Conservation (phyloP, 306 rosid genomes). For the Lathyrus oleraceus region DNA sequence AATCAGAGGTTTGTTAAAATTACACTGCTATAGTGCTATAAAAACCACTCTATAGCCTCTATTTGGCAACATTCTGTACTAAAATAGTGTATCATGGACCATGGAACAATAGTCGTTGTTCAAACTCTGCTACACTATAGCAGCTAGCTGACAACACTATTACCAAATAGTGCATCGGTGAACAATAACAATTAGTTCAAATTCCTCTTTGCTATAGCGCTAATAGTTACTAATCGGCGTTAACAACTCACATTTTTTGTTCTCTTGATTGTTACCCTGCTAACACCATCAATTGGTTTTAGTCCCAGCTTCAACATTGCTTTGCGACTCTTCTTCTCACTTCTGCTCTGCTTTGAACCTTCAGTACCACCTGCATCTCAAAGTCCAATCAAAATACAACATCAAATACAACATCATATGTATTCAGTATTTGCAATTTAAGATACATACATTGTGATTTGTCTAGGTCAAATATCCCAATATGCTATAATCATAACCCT, state of each 20-base stretch:
- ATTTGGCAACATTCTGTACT: no score
- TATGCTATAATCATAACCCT: not conserved
- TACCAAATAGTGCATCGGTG: not conserved
- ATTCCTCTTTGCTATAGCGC: not conserved
- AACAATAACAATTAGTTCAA: not conserved
- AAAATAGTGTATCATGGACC: no score
- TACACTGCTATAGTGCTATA: not conserved
- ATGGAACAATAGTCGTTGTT: no score
- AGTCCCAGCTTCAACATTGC: constrained; percentile 96
- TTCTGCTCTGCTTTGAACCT: constrained; percentile 92
- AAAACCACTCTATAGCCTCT: no score
- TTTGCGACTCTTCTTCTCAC: constrained; percentile 98
- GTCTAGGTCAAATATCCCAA: not conserved
- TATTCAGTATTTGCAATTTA: not conserved
- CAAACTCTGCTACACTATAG: not conserved
- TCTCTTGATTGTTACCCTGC: constrained; percentile 90
- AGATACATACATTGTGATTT: constrained; percentile 6
- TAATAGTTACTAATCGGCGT: not conserved
- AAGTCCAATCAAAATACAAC: constrained; percentile 18
- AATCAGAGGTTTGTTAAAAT: not conserved
- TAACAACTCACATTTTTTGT: constrained; percentile 64
- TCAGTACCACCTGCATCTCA: constrained; percentile 58
- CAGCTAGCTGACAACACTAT: not conserved
- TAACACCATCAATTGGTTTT: constrained; percentile 81
- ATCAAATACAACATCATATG: not conserved